Evolutionary conservation across 768 basidiomycete species (phyloP).

Genomic region (Fomitopsis serialis): DNA sequence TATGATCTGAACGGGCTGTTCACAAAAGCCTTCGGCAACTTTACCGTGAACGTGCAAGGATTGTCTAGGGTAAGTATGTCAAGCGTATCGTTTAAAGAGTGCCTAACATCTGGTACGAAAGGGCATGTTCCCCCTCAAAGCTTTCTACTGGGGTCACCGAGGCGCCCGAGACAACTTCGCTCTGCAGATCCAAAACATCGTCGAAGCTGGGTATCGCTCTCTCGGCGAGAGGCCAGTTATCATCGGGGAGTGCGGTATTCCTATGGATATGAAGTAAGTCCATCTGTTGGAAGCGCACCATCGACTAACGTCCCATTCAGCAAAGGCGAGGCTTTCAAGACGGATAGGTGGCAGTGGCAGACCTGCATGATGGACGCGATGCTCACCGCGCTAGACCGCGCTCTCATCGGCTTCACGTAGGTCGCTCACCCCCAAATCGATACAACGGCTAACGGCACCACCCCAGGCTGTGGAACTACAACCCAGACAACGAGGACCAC

Average conservation of each 20-base stretch:
- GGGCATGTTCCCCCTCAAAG: conserved; percentile 81
- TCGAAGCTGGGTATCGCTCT: conserved; percentile 58
- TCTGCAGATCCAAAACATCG: conserved; percentile 76
- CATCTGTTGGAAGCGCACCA: not conserved
- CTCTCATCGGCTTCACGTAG: conserved; percentile 81
- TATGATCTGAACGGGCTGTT: conserved; percentile 92
- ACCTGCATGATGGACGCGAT: conserved; percentile 92
- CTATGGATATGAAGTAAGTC: conserved; percentile 94
- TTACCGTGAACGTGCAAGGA: conserved; percentile 91
- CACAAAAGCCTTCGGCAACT: conserved; percentile 74
- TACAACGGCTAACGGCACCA: not conserved
- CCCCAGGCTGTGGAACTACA: conserved; percentile 91
- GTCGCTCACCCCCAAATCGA: conserved; percentile 25
- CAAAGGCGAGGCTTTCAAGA: conserved; percentile 61
- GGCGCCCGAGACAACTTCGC: conserved; percentile 80
- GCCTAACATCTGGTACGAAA: conserved; percentile 25
- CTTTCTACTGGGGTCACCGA: conserved; percentile 84
- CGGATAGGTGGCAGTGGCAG: conserved; percentile 79
- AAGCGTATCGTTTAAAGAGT: not conserved
- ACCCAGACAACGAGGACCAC: conserved; percentile 76
- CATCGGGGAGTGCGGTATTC: conserved; percentile 91
- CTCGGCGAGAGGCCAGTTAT: conserved; percentile 82
- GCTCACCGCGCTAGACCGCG: conserved; percentile 73
- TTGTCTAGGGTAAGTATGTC: conserved; percentile 62
- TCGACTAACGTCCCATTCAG: conserved; percentile 31